Base-by-base conservation (phyloP, 768 basidiomycete genomes). In the Postia placenta region DNA sequence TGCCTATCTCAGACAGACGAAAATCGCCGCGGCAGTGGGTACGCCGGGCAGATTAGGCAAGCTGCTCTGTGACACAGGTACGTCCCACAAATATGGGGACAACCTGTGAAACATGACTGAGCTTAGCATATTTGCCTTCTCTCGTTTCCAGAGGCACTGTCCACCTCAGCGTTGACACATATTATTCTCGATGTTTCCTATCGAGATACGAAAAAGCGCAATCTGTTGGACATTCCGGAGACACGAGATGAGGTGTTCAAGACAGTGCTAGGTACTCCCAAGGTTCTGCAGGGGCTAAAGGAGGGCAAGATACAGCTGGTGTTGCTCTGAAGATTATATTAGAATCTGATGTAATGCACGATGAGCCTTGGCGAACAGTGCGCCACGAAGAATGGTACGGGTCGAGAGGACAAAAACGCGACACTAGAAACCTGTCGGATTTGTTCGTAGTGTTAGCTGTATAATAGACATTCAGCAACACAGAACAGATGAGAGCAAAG, bases 1-100 rank as follows among this genome's bases (percentile, higher is more conserved):
- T 60, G 72, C 80, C 14, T 90, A 92, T 69, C 74, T 98, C 59
- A 75, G 77, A 60, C 76, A 81, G 56, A 94, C 92, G n/a, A 89
- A 85, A 63, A 79, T 97, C 40, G 87, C 85, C 19, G 76, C 86
- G 36, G 95, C 92, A 17, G 90, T 88, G 23, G 95, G 95, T 17
- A 99, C 95, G 2, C 94, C 95, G 22, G 87, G 87, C 24, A 77
- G 95, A 58, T 71, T 98, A 36, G 92, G 90, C 47, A 95, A 95
- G 65, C 69, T 99, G 42, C 72, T 89, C 28, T 78, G 76, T 57
- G 83, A 85, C 51, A 79, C 81, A 53, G 83, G 85, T 83, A 56
- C 64, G 74, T 54, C 11, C 22, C 35, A 25, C 22, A 45, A 26
- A 33, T 30, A 27, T n/a, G 11, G 20, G 30, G 30, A 19, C 19